Percentiles rank a stretch among this genome's conserved stretches.
Conservation (phyloP, 257 asterid species). For the Solanum acaule region DNA sequence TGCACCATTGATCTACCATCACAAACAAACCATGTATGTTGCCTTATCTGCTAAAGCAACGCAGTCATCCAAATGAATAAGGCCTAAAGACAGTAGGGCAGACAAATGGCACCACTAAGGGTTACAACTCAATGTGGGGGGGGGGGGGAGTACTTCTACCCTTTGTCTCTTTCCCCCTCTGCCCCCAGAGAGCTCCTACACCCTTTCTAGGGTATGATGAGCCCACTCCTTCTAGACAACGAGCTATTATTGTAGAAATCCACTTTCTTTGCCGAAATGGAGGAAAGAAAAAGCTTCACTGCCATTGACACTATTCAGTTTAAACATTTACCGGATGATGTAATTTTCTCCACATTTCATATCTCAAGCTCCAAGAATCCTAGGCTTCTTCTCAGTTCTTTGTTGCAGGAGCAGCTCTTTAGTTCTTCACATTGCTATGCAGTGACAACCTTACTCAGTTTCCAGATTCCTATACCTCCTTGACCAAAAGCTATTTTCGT, state of each 20-base stretch:
- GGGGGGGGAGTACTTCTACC: neutral
- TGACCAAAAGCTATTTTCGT: neutral
- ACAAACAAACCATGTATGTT: neutral
- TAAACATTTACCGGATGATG: neutral
- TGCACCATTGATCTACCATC: neutral
- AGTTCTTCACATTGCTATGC: neutral
- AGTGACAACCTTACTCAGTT: neutral
- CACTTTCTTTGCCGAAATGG: neutral
- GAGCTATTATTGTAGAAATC: neutral
- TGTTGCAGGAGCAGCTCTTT: neutral
- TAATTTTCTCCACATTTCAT: neutral
- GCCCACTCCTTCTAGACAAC: neutral
- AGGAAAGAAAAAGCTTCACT: neutral
- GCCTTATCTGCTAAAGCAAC: neutral
- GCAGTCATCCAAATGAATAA: neutral
- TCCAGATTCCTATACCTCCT: neutral
- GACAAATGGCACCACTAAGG: neutral
- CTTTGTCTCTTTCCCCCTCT: neutral
- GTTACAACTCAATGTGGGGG: neutral
- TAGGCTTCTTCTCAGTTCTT: neutral
- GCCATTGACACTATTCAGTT: neutral
- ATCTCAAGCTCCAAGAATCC: neutral
- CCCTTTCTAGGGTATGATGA: neutral
- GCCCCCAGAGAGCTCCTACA: neutral
- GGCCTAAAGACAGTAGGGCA: neutral